Base-by-base conservation (phyloP, 768 basidiomycete species). In the Mycena galericulata region DNA sequence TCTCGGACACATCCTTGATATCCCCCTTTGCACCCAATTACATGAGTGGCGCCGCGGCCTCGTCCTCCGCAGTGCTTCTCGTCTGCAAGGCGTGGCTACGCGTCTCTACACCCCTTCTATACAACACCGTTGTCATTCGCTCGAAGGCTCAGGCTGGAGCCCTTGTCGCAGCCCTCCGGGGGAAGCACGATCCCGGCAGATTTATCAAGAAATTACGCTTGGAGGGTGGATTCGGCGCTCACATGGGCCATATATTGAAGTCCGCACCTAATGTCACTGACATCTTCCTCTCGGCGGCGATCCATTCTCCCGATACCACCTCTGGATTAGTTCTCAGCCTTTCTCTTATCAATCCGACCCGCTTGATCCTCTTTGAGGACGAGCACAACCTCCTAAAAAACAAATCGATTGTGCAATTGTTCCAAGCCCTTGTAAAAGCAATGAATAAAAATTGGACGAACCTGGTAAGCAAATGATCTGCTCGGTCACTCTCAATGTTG, bases 191-290 rank as follows among this genome's bases (percentile, higher is more conserved):
- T 8, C 30, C 49, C 10, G 63, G 63, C 24, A 3, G 8, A 11
- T 64, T 54, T 40, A 32, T 64, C 20, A 64, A 64, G 30, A 53
- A 64, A 26, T 38, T 55, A 14, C 62, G 62, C 11, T 40, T 55
- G 29, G 62, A 64, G 51, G 62, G 62, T n/a, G 51, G 62, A 20
- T 64, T n/a, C n/a, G 62, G 51, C 4, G 10, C 24, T 32, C 9
- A 22, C 2, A 64, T 64, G 62, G 51, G 46, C 12, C 27, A 55
- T 15, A 55, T 64, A 14, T 53, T 64, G 7, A n/a, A 64, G 26
- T 8, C 12, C 14, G n/a, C 62, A 2, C 50, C 50, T 7, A 54
- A 55, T 24, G 17, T 64, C 36, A 43, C 24, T 40, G 55, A 57
- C 20, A 3, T 41, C 34, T 29, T 34, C 51, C 24, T 54, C 8